Evolutionary conservation across 192 early-diverging fungal genomes (phyloP).

Genomic region (Mortierella claussenii): DNA sequence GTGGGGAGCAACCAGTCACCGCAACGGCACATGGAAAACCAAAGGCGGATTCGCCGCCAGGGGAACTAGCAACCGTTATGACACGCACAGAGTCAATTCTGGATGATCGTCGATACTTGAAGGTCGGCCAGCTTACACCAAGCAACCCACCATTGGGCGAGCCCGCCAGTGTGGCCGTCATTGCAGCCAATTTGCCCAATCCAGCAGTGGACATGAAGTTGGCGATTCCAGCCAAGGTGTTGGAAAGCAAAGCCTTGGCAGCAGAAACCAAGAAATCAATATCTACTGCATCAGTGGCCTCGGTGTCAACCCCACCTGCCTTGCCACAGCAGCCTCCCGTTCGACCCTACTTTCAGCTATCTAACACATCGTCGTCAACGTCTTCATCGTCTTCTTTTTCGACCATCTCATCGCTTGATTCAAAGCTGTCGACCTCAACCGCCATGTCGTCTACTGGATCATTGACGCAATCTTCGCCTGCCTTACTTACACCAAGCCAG

Average conservation of each 20-base stretch:
- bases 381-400: conserved; percentile 1
- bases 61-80: conserved; percentile 27
- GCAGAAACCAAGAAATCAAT: conserved; percentile 31
- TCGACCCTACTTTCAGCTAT: conserved; percentile 1
- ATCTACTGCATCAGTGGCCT: no score
- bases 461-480: not conserved
- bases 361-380: conserved; percentile 16
- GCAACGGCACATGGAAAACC: not conserved
- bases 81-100: conserved; percentile 45
- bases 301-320: conserved; percentile 12
- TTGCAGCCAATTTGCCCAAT: conserved; percentile 43
- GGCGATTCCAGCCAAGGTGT: conserved; percentile 24
- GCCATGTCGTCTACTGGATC: conserved; percentile 5
- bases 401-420: conserved; percentile 6
- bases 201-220: conserved; percentile 40
- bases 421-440: conserved; percentile 3
- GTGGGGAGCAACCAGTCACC: no score
- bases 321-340: not conserved
- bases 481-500: not conserved
- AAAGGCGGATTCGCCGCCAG: not conserved
- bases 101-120: conserved; percentile 37
- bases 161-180: conserved; percentile 29
- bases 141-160: conserved; percentile 42
- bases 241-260: conserved; percentile 36
- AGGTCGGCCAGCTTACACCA: conserved; percentile 33